Evolutionary conservation across 1,284 basidiomycete species (phyloP).

Genomic region (Phaffia rhodozyma): DNA sequence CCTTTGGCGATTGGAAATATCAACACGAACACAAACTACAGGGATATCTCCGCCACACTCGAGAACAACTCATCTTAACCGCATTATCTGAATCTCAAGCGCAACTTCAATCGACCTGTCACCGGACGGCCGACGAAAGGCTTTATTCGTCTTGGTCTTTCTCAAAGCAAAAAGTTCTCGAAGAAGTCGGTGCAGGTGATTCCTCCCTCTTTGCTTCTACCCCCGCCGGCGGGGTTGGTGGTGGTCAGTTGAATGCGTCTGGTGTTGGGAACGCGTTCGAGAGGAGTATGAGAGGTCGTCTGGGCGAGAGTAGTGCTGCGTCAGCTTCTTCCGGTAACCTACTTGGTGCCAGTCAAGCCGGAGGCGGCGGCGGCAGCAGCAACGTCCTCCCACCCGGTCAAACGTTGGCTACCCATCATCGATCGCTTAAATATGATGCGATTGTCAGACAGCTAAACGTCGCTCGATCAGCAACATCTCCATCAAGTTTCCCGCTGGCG

Average conservation of each 20-base stretch:
- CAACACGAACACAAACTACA: conserved; percentile 66
- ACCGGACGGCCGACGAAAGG: conserved; percentile 61
- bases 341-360: conserved; percentile 16
- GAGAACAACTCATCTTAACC: conserved; percentile 86
- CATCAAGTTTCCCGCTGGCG: conserved; percentile 53
- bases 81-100: conserved; percentile 81
- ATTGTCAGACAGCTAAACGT: conserved; percentile 62
- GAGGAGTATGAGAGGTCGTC: conserved; percentile 16
- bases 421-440: conserved; percentile 89
- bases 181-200: conserved; percentile 50
- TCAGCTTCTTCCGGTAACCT: conserved; percentile 6
- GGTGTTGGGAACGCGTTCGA: conserved; percentile 14
- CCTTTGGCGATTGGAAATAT: conserved; percentile 26
- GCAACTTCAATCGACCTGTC: conserved; percentile 76
- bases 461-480: conserved; percentile 54
- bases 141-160: conserved; percentile 75
- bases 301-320: conserved; percentile 7
- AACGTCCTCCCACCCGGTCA: conserved; percentile 39
- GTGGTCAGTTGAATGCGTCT: neutral
- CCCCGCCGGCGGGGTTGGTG: neutral
- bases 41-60: conserved; percentile 76
- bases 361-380: conserved; percentile 15
- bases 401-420: conserved; percentile 63
- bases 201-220: neutral
- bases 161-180: conserved; percentile 77